Evolutionary conservation across 345 rosid genomes (phyloP).

Genomic region (Populus simonii): DNA sequence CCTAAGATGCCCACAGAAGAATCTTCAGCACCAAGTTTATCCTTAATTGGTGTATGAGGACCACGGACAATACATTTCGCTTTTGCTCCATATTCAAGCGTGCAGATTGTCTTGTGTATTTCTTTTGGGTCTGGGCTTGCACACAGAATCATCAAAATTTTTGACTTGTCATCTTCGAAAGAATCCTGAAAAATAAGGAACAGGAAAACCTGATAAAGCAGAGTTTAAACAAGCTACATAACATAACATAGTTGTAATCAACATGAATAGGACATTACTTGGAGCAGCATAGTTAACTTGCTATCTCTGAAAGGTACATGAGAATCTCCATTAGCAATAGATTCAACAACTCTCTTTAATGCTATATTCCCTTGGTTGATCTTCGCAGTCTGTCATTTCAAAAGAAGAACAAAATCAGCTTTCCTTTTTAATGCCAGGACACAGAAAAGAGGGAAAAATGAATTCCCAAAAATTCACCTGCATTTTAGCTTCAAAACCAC

Average conservation of each 20-base stretch:
- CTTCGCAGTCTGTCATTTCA: conserved; percentile 73
- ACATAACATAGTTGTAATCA: conserved; percentile 1
- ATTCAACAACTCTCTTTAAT: conserved; percentile 91
- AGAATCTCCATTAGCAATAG: conserved; percentile 97
- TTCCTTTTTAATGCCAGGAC: neutral
- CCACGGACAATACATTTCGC: conserved; percentile 95
- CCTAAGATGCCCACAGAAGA: conserved; percentile 59
- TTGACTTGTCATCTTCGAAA: conserved; percentile 92
- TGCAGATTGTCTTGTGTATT: conserved; percentile 90
- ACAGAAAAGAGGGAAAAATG: neutral
- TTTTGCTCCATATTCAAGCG: conserved; percentile 96
- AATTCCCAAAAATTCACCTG: conserved; percentile 48
- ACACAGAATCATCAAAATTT: conserved; percentile 90
- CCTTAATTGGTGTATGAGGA: conserved; percentile 68
- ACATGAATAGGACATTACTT: conserved; percentile 39
- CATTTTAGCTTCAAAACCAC: conserved; percentile 92
- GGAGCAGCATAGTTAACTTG: conserved; percentile 91
- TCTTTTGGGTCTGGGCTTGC: conserved; percentile 97
- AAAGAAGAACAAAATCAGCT: conserved; percentile 14
- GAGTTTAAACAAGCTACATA: neutral
- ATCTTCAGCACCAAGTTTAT: conserved; percentile 60
- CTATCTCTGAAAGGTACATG: conserved; percentile 99
- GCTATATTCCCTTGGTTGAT: conserved; percentile 97
- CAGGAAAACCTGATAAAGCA: neutral
- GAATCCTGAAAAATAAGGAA: conserved; percentile 62